Conservation (phyloP, 2,329 filamentous ascomycete species). For the Monosporascus sp. region DNA sequence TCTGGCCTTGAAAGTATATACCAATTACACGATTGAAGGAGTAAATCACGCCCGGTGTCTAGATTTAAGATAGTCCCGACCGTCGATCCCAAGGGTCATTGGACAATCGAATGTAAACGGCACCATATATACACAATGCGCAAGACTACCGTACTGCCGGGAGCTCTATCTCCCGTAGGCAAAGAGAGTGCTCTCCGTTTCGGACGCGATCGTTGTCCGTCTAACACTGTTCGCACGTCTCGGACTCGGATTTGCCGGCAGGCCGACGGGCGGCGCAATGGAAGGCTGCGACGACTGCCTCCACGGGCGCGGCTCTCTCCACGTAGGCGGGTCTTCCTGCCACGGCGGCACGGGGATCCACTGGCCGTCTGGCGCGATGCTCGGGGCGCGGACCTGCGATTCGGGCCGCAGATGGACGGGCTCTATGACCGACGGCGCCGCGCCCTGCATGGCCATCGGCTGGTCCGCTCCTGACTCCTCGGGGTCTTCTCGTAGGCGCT, state of each 20-base stretch:
- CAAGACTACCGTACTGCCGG: neutral
- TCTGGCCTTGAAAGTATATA: too few species aligned
- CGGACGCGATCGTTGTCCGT: constrained; percentile 8
- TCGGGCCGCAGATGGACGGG: constrained; percentile 4
- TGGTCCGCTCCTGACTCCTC: constrained; percentile 8
- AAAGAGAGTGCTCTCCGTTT: constrained; percentile 15
- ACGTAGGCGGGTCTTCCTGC: constrained; percentile 16
- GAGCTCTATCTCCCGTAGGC: constrained; percentile 10
- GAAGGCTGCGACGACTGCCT: constrained; percentile 12
- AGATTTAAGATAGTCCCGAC: too few species aligned
- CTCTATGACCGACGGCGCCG: constrained; percentile 6
- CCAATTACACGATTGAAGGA: too few species aligned
- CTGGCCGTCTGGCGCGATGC: constrained; percentile 10
- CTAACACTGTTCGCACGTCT: constrained; percentile 2
- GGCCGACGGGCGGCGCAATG: constrained; percentile 2
- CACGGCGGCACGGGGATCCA: constrained; percentile 17
- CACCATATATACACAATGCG: neutral
- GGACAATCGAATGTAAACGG: neutral
- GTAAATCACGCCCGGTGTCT: too few species aligned
- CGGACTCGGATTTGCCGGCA: constrained; percentile 5
- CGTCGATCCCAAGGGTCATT: too few species aligned
- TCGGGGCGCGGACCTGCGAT: neutral
- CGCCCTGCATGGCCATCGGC: constrained; percentile 9
- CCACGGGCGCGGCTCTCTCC: constrained; percentile 16
- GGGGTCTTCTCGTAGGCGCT: constrained; percentile 9